Evolutionary conservation across 2,329 filamentous ascomycete species (phyloP).

Genomic region (Cordyceps militaris): DNA sequence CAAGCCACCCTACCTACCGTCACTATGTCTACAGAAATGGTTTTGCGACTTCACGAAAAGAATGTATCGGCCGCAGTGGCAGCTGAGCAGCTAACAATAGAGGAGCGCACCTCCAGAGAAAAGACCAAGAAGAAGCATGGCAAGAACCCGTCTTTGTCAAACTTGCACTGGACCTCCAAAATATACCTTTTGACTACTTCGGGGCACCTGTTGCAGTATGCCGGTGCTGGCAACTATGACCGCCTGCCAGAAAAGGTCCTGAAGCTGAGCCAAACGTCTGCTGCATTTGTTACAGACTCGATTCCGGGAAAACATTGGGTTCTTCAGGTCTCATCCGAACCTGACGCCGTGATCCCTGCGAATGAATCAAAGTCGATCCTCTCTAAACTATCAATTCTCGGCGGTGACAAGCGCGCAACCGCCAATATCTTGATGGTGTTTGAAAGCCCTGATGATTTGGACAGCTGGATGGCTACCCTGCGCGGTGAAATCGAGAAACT

Average conservation of each 20-base stretch:
- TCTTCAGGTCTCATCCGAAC: conserved; percentile 63
- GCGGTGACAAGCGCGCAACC: conserved; percentile 45
- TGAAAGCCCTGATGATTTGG: conserved; percentile 66
- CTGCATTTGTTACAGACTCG: conserved; percentile 71
- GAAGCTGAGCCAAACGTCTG: conserved; percentile 65
- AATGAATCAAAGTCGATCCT: conserved; percentile 55
- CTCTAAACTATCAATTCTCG: conserved; percentile 55
- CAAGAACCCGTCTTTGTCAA: conserved; percentile 27
- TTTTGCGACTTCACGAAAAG: conserved; percentile 55
- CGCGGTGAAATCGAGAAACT: conserved; percentile 63
- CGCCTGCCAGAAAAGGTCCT: conserved; percentile 67
- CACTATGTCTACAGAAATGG: conserved; percentile 58
- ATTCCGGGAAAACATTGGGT: conserved; percentile 79
- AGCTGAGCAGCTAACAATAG: conserved; percentile 16
- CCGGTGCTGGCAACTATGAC: conserved; percentile 62
- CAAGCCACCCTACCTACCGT: conserved; percentile 64
- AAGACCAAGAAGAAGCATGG: conserved; percentile 17
- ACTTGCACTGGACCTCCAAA: conserved; percentile 62
- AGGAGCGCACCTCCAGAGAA: conserved; percentile 11
- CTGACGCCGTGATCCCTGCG: conserved; percentile 41
- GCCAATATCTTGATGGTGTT: conserved; percentile 66
- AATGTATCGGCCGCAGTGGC: conserved; percentile 24
- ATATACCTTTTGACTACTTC: conserved; percentile 65
- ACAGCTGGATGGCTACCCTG: conserved; percentile 63
- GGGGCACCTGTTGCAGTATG: conserved; percentile 68